Evolutionary conservation across 2,329 filamentous ascomycete genomes (phyloP).

Genomic region (Pestalotiopsis sp.): DNA sequence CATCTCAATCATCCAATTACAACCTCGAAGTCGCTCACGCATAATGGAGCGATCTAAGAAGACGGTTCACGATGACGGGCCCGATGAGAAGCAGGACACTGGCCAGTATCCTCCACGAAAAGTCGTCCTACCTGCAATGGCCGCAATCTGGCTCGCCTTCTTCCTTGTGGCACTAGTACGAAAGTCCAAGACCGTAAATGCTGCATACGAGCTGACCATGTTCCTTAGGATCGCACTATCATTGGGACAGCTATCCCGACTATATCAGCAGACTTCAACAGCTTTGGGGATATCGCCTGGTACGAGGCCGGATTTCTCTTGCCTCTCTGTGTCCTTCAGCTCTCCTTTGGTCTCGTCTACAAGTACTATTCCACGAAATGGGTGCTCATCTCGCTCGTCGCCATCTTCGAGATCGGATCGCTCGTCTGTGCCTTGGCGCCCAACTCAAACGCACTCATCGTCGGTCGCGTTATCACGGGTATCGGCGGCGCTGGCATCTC

Average conservation of each 20-base stretch:
- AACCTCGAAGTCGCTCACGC: not conserved
- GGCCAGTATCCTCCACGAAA: conserved; percentile 5
- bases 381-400: conserved; percentile 9
- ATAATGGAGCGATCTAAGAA: not conserved
- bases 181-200: not conserved
- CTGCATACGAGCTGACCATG: not conserved
- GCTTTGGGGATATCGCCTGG: conserved; percentile 24
- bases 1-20: too few relatives aligned
- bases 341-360: conserved; percentile 21
- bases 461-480: conserved; percentile 28
- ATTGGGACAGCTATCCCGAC: conserved; percentile 12
- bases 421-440: conserved; percentile 27
- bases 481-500: conserved; percentile 17
- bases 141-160: conserved; percentile 5
- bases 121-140: conserved; percentile 5
- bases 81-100: not conserved
- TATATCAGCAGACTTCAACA: conserved; percentile 23
- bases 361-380: conserved; percentile 21
- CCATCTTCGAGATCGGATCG: conserved; percentile 20
- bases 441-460: conserved; percentile 27
- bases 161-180: conserved; percentile 12
- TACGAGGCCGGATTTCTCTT: conserved; percentile 25
- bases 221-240: conserved; percentile 13
- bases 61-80: not conserved
- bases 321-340: conserved; percentile 22